Percentiles rank a stretch among this genome's conserved stretches.
Evolutionary conservation across 2,329 filamentous ascomycete genomes (phyloP).

Genomic region (Venturia effusa): DNA sequence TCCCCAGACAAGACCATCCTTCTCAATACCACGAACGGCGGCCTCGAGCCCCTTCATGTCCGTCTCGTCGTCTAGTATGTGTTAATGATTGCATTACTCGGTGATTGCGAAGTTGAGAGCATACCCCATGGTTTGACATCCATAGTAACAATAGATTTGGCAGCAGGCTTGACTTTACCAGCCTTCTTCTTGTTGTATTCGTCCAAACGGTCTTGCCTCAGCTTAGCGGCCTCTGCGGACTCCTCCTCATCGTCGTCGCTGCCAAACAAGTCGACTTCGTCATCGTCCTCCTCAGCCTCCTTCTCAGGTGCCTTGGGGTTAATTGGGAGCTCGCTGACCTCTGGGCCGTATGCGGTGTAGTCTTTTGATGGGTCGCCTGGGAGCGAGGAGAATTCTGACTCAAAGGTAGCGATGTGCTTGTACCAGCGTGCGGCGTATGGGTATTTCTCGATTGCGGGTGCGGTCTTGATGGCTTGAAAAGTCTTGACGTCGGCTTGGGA

Average conservation of each 20-base stretch:
- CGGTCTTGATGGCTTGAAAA: conserved; percentile 76
- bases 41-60: conserved; percentile 74
- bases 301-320: conserved; percentile 73
- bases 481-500: conserved; percentile 92
- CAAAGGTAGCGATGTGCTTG: conserved; percentile 92
- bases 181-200: conserved; percentile 98
- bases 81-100: conserved; percentile 6
- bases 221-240: conserved; percentile 70
- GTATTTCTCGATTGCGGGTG: conserved; percentile 76
- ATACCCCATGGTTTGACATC: conserved; percentile 99
- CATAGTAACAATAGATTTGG: conserved; percentile 92
- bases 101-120: conserved; percentile 26
- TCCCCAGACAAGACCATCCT: conserved; percentile 96
- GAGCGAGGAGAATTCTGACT: conserved; percentile 84
- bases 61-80: conserved; percentile 69
- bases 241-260: conserved; percentile 80
- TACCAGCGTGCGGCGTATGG: conserved; percentile 95
- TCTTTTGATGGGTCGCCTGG: conserved; percentile 84
- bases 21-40: conserved; percentile 70
- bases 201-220: conserved; percentile 81
- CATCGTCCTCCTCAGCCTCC: conserved; percentile 53
- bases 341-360: conserved; percentile 85
- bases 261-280: conserved; percentile 88
- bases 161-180: conserved; percentile 77
- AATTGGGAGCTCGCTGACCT: conserved; percentile 62